Evolutionary conservation across 192 early-diverging fungal genomes (phyloP), one percentile per base, ranked within the genome.

Genomic region (Lobosporangium transversale): DNA sequence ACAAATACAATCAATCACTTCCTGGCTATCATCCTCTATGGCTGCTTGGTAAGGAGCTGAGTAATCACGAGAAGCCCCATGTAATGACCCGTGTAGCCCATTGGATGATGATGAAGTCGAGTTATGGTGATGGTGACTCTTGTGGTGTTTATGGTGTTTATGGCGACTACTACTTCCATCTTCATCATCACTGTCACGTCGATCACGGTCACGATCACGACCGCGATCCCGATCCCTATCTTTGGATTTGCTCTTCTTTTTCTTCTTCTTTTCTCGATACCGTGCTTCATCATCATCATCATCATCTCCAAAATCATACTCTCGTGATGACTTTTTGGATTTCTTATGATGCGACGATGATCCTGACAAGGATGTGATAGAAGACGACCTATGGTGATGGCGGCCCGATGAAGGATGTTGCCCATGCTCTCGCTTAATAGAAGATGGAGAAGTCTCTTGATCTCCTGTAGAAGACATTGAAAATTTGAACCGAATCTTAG

Each of bases 1-100:
- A 47, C 88, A 89, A 21, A 87, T 84, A 57, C 88, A 89, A 42
- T 83, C 70, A 50, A 86, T 87, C 1, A 79, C 53, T 51, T 89
- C 88, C 14, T 11, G 24, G 30, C 47, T 32, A 31, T 63, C 21
- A 32, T 47, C 37, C n/a, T n/a, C n/a, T n/a, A n/a, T n/a, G 32
- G n/a, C 47, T 3, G 33, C 58, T 20, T 53, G 42, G 58, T 54
- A 59, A 18, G 23, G 23, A 2, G 53, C 26, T 14, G 47, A 62
- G 42, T 18, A n/a, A 11, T 14, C 20, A 29, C 15, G 36, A 23
- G 32, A 31, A 17, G 7, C 37, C 37, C 37, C n/a, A n/a, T n/a
- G n/a, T n/a, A 36, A 52, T 40, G 53, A 21, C 30, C 47, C 4
- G 29, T 65, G 26, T 10, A 33, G n/a, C 0, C 70, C 70, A 53